Evolutionary conservation across 371 early-diverging fungal genomes (phyloP).

Genomic region (Coelomomyces lativittatus): DNA sequence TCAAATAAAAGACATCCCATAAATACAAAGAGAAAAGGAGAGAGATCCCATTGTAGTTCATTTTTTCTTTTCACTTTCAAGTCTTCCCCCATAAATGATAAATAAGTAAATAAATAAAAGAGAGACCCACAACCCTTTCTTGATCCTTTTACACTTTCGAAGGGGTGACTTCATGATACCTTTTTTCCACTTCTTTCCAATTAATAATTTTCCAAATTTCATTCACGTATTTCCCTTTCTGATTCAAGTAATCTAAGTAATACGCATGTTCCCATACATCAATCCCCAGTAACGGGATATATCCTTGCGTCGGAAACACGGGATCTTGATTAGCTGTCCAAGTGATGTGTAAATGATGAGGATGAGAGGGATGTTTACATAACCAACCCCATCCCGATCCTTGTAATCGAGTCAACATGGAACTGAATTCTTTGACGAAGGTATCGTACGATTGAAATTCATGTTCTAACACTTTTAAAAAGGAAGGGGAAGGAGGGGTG

Average conservation of each 20-base stretch:
- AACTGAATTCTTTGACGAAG: conserved; percentile 61
- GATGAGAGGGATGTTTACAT: conserved; percentile 63
- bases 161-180: conserved; percentile 53
- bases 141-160: too few species aligned
- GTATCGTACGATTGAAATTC: conserved; percentile 76
- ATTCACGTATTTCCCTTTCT: conserved; percentile 82
- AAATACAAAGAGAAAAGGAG: too few species aligned
- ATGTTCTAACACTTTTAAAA: conserved; percentile 52
- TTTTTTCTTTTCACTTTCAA: too few species aligned
- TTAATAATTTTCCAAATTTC: conserved; percentile 90
- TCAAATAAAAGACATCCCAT: too few species aligned
- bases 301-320: conserved; percentile 25
- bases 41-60: too few species aligned
- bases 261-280: conserved; percentile 99
- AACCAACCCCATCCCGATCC: conserved; percentile 98
- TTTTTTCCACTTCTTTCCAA: conserved; percentile 82
- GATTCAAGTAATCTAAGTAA: conserved; percentile 94
- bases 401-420: conserved; percentile 68
- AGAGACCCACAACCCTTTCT: too few species aligned
- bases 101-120: too few species aligned
- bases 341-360: conserved; percentile 61
- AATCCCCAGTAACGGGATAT: conserved; percentile 72
- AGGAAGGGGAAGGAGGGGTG: conserved; percentile 5
- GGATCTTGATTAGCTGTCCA: conserved; percentile 92
- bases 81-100: too few species aligned